Evolutionary conservation across 495 filamentous ascomycete genomes (phyloP), one percentile per base, ranked within the genome.

Genomic region (Daldinia concentrica): DNA sequence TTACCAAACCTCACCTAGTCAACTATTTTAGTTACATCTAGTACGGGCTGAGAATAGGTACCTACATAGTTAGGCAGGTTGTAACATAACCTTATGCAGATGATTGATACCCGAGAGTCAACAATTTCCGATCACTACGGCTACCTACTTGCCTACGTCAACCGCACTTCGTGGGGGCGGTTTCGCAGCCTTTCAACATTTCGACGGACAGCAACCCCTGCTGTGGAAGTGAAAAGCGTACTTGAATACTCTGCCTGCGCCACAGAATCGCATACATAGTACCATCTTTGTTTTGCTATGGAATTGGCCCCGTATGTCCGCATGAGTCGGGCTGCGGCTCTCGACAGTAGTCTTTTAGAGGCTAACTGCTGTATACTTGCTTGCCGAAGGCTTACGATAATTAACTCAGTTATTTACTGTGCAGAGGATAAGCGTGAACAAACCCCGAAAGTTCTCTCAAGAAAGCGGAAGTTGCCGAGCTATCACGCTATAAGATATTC

Each of bases 1-100:
- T 64, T 67, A 55, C 58, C 63, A 67, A 69, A 64, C 62, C 66
- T 69, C 60, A 63, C 64, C 39, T 65, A 34, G 69, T 45, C 60
- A 48, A 68, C 60, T 61, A 68, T 64, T 71, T 68, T 64, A 66
- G 62, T 61, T 59, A 60, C 60, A n/a, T 66, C 22, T 29, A 58
- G n/a, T 29, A 57, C 51, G 45, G 62, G 58, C 62, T 66, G 32
- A 61, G 41, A 30, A 56, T 26, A 58, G 43, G 37, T 58, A 68
- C 51, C 37, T 65, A 66, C 50, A 36, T 56, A 60, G 34, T 36
- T 29, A 58, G 52, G 62, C 58, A 71, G 43, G 41, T 30, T 65
- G 70, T 62, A 68, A 64, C 71, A 73, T 73, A 73, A 73, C 71
- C 66, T 73, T 73, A 73, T 69, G 71, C 71, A 69, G 71, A 69